Evolutionary conservation across 1,284 basidiomycete species (phyloP).

Genomic region (Vanrija sp.): DNA sequence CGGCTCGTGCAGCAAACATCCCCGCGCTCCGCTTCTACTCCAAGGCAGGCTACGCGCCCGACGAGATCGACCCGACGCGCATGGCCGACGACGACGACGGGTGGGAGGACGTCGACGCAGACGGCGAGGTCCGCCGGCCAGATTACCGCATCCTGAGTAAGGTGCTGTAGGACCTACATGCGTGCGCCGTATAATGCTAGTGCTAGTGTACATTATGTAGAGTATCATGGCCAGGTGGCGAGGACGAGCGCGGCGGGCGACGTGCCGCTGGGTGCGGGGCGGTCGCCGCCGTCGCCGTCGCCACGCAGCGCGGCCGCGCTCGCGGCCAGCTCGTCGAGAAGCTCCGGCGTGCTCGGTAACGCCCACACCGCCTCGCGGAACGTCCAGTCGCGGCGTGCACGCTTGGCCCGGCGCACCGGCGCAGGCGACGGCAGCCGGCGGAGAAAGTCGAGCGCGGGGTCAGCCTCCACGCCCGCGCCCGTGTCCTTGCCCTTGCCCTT

Average conservation of each 20-base stretch:
- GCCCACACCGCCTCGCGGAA: slow-evolving; percentile 30
- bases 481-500: not conserved
- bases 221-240: not conserved
- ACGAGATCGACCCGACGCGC: slow-evolving; percentile 46
- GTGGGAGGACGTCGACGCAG: slow-evolving; percentile 17
- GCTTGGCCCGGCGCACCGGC: not conserved
- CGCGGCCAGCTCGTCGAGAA: not conserved
- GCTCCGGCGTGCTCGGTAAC: no score
- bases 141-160: slow-evolving; percentile 37
- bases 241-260: slow-evolving; percentile 1
- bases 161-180: slow-evolving; percentile 3
- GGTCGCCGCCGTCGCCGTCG: not conserved
- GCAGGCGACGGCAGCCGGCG: not conserved
- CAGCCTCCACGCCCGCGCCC: no score
- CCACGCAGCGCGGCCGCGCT: no score
- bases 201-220: not conserved
- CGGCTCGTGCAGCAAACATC: slow-evolving; percentile 24
- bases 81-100: slow-evolving; percentile 27
- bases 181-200: no score
- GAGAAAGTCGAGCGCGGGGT: not conserved
- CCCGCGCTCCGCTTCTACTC: slow-evolving; percentile 36
- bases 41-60: slow-evolving; percentile 34
- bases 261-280: not conserved
- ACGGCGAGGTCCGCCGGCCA: slow-evolving; percentile 6
- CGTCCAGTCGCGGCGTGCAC: slow-evolving; percentile 29